Percentiles rank a stretch among this genome's conserved stretches.
Conservation (phyloP, 1,284 basidiomycete genomes). For the Naganishia liquefaciens region DNA sequence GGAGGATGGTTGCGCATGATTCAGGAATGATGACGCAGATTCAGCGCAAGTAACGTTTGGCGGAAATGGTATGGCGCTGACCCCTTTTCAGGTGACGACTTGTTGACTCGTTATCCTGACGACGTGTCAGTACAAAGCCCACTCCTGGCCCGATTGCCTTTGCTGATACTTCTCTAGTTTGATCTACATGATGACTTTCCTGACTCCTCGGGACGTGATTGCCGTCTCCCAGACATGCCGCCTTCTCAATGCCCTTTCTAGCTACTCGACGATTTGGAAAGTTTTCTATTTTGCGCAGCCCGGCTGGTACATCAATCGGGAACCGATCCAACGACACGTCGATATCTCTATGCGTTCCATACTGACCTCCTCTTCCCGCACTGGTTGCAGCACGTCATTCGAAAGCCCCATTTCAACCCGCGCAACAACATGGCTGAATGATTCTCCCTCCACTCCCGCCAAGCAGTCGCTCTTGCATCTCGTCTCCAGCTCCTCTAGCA, state of each 20-base stretch:
- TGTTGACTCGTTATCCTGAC: slow-evolving; percentile 24
- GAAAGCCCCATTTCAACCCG: slow-evolving; percentile 17
- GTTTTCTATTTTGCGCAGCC: slow-evolving; percentile 19
- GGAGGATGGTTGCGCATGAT: slow-evolving; percentile 26
- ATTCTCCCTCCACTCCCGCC: slow-evolving; percentile 8
- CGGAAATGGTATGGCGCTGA: background rate
- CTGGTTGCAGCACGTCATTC: background rate
- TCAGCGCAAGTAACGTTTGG: background rate
- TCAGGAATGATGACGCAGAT: slow-evolving; percentile 20
- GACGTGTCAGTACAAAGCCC: slow-evolving; percentile 1
- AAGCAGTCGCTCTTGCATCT: slow-evolving; percentile 23
- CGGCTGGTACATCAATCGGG: slow-evolving; percentile 22
- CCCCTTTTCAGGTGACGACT: slow-evolving; percentile 6
- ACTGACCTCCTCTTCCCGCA: slow-evolving; percentile 1
- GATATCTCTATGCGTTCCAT: slow-evolving; percentile 19
- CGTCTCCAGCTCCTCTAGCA: slow-evolving; percentile 16
- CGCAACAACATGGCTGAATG: background rate
- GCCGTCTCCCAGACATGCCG: slow-evolving; percentile 16
- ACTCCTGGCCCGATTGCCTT: too few relatives aligned
- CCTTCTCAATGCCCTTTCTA: slow-evolving; percentile 15
- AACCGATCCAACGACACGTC: slow-evolving; percentile 16
- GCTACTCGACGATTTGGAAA: slow-evolving; percentile 27
- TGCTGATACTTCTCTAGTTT: slow-evolving; percentile 4
- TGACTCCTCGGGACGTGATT: slow-evolving; percentile 2
- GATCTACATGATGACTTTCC: slow-evolving; percentile 28